Evolutionary conservation across 805 yeast species (phyloP).

Genomic region (Yarrowia sp.): DNA sequence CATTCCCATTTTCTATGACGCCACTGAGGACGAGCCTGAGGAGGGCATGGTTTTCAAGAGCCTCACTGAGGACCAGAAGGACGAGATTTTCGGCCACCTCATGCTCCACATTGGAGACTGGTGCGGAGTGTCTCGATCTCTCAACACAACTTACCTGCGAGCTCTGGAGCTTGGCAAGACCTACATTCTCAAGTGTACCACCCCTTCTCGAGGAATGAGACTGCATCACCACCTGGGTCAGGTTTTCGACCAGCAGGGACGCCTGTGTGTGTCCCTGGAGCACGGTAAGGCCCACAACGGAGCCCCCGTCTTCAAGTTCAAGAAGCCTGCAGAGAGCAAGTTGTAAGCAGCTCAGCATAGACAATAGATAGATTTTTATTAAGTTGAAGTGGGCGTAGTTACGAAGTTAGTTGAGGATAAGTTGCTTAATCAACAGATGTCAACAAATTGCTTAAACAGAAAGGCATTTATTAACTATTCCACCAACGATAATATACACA

Average conservation of each 20-base stretch:
- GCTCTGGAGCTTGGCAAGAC: slow-evolving; percentile 34
- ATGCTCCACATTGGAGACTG: slow-evolving; percentile 35
- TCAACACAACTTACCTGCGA: slow-evolving; percentile 33
- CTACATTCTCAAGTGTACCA: slow-evolving; percentile 16
- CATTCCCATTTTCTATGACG: slow-evolving; percentile 36
- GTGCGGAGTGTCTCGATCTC: slow-evolving; percentile 38
- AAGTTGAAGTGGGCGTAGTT: too few relatives aligned
- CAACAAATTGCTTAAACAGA: too few relatives aligned
- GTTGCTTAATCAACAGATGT: too few relatives aligned
- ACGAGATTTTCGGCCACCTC: slow-evolving; percentile 32
- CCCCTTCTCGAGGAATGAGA: slow-evolving; percentile 37
- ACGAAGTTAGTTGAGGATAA: too few relatives aligned
- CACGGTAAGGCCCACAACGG: slow-evolving; percentile 38
- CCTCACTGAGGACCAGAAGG: slow-evolving; percentile 34
- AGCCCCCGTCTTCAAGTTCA: slow-evolving; percentile 35
- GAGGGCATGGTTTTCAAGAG: slow-evolving; percentile 25
- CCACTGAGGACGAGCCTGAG: slow-evolving; percentile 34
- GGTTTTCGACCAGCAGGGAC: slow-evolving; percentile 33
- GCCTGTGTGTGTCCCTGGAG: slow-evolving; percentile 28
- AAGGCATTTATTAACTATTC: too few relatives aligned
- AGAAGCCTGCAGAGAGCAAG: slow-evolving; percentile 27
- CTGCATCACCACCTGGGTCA: slow-evolving; percentile 33
- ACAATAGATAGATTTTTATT: slow-evolving; percentile 1
- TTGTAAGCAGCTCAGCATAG: slow-evolving; percentile 1
- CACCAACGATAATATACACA: too few relatives aligned